Base-by-base conservation (phyloP, 805 yeast species). In the Hanseniaspora jakobsenii region DNA sequence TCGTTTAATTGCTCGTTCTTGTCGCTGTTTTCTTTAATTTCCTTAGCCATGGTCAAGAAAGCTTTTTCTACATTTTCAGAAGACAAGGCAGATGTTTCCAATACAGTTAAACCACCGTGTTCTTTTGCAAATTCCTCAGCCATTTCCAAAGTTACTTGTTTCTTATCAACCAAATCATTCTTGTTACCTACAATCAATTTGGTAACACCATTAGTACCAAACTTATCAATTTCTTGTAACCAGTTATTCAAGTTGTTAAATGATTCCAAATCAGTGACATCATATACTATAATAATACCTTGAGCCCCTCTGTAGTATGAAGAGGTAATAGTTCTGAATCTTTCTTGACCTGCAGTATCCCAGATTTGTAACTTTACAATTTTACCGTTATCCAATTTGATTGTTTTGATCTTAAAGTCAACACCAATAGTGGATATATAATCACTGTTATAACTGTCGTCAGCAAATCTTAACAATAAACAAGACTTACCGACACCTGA, bases 281-380 rank as follows among this genome's bases (percentile, higher is more conserved):
- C 98, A 64, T 91, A 89, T 43, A 89, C 98, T 55, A 89, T 89
- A 57, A 89, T 91, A 63, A 89, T 91, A 50, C 98, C 98, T 61
- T 89, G 97, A 10, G 97, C 95, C 47, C 98, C 98, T 64, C 98
- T 81, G 71, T 89, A 89, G 69, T 89, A 89, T 13, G 95, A 84
- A 12, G 95, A 83, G 10, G 97, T 91, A 66, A 89, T 89, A 41
- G 98, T 91, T 67, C 97, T 79, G 70, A 91, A 91, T 56, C 98
- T 72, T 65, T 91, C 98, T 69, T 91, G 98, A 37, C 98, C 98
- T 10, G 97, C 98, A 47, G 98, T 91, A 62, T 91, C 98, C 98
- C 98, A 91, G 60, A 91, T 89, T 69, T 91, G 98, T 60, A 91
- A 74, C 67, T 91, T 91, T 62, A 91, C 91, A 44, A 94, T 84